Percentiles rank a stretch among this genome's conserved stretches.
phyloP scores from a whole-genome alignment of 805 yeast species.

The Saturnispora zaruensis region DNA sequence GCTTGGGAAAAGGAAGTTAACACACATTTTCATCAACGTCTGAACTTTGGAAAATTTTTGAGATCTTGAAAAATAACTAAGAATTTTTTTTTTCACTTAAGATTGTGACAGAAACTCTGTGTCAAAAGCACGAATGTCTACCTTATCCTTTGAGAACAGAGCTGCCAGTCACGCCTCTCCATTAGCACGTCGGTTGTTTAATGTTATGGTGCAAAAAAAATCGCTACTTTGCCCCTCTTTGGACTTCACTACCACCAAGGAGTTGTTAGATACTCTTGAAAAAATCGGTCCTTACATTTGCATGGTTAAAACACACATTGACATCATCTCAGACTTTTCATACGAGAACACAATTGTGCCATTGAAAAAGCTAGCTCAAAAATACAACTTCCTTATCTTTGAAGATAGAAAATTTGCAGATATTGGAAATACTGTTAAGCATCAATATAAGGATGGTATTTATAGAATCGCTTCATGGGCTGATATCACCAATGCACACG shows the following conservation, averaged over 20 bases:
- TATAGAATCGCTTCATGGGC: conserved; percentile 90
- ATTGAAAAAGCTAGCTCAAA: conserved; percentile 58
- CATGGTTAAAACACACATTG: conserved; percentile 89
- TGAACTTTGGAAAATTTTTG: neutral
- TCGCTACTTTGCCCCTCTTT: conserved; percentile 91
- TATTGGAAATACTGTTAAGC: conserved; percentile 93
- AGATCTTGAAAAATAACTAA: neutral
- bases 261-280: conserved; percentile 65
- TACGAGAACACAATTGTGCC: conserved; percentile 76
- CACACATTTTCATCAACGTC: neutral
- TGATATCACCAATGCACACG: conserved; percentile 95
- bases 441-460: conserved; percentile 87
- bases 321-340: conserved; percentile 81
- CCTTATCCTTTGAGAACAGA: conserved; percentile 51
- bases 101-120: neutral
- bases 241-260: conserved; percentile 75
- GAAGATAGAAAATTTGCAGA: conserved; percentile 99
- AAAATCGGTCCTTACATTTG: conserved; percentile 86
- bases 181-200: conserved; percentile 66
- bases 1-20: neutral
- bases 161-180: conserved; percentile 67
- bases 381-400: conserved; percentile 83
- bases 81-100: conserved; percentile 3
- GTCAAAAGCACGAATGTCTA: conserved; percentile 3
- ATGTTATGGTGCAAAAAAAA: conserved; percentile 68